Percentiles rank a stretch among this genome's conserved stretches.
Evolutionary conservation across 108 stramenopile genomes (phyloP).

Genomic region (Cyclotella sp.): DNA sequence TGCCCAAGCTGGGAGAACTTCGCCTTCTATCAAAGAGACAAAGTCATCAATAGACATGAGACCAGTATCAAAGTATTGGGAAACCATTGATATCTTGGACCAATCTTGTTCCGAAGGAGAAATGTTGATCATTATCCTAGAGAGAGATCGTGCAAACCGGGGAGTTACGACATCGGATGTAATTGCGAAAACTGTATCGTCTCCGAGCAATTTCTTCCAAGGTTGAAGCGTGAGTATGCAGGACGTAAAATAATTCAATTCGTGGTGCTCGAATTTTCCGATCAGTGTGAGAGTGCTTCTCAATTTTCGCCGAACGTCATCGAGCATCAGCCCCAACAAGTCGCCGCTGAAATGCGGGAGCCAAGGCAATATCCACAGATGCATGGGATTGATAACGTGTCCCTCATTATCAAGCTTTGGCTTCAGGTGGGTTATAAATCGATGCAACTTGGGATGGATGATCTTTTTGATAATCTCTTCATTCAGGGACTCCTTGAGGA

Average conservation of each 20-base stretch:
- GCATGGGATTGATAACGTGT: conserved; percentile 51
- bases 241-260: conserved; percentile 48
- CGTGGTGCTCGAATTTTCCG: conserved; percentile 46
- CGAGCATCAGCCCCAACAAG: conserved; percentile 56
- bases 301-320: conserved; percentile 71
- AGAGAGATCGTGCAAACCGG: conserved; percentile 57
- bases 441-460: conserved; percentile 57
- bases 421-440: conserved; percentile 63
- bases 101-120: conserved; percentile 47
- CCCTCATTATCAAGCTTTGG: conserved; percentile 46
- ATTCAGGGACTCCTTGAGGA: conserved; percentile 38
- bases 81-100: conserved; percentile 37
- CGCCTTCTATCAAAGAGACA: conserved; percentile 78
- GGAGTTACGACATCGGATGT: conserved; percentile 62
- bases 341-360: conserved; percentile 70
- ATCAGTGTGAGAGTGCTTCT: conserved; percentile 59
- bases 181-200: conserved; percentile 49
- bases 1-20: conserved; percentile 64
- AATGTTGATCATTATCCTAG: conserved; percentile 26
- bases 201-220: conserved; percentile 65
- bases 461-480: conserved; percentile 40
- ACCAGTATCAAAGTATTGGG: conserved; percentile 48
- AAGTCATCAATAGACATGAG: conserved; percentile 69
- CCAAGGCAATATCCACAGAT: conserved; percentile 87
- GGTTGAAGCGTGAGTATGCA: conserved; percentile 50